These are phyloP conservation scores for Otatea glauca DNA, from an alignment of 176 grass and related monocot species.

Conservation along the genomic window DNA sequence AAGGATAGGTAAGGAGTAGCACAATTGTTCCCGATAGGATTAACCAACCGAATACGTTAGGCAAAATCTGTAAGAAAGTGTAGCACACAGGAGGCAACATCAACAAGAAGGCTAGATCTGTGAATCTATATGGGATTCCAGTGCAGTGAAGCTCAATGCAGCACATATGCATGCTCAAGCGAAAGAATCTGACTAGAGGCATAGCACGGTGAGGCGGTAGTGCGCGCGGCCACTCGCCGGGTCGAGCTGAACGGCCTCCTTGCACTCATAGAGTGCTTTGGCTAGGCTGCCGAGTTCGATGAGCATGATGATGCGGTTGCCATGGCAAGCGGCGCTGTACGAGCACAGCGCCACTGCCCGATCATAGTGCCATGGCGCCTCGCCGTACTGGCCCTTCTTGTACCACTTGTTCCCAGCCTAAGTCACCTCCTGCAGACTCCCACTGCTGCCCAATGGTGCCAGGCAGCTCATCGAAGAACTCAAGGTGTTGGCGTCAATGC, in stretches of 20 bases:
- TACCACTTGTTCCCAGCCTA: too few relatives aligned
- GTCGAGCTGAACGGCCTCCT: conserved; percentile 53
- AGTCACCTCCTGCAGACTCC: too few relatives aligned
- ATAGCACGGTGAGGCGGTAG: conserved; percentile 40
- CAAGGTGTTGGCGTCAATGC: conserved; percentile 31
- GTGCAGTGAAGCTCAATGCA: neutral
- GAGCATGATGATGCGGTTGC: conserved; percentile 51
- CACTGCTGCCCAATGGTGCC: conserved; percentile 25
- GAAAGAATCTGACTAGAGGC: conserved; percentile 48
- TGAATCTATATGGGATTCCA: conserved; percentile 21
- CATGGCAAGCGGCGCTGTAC: conserved; percentile 55
- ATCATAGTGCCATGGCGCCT: conserved; percentile 56
- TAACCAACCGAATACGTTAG: neutral
- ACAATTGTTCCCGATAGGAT: too few relatives aligned
- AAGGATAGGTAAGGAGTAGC: too few relatives aligned
- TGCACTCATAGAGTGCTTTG: conserved; percentile 55
- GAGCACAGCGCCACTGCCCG: conserved; percentile 47
- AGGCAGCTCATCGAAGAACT: conserved; percentile 32
- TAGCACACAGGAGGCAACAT: neutral
- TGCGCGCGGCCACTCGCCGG: conserved; percentile 51
- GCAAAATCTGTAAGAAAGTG: neutral
- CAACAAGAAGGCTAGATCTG: conserved; percentile 42
- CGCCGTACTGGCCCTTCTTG: too few relatives aligned
- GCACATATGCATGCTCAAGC: neutral
- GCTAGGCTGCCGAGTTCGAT: conserved; percentile 40